Base-by-base conservation (phyloP, 176 grass and related monocot genomes). In the Musa acuminata region DNA sequence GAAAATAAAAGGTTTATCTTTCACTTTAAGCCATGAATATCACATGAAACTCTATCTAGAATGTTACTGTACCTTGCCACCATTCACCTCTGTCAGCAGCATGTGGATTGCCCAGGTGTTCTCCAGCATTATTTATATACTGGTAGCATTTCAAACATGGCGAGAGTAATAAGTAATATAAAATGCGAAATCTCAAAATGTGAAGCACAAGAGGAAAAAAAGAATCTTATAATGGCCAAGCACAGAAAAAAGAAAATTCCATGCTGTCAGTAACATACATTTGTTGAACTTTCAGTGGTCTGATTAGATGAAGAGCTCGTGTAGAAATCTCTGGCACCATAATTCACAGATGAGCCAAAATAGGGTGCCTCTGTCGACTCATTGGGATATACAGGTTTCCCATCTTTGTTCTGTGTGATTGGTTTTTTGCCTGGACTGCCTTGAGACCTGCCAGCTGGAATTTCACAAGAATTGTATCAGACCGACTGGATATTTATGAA, bases 301-400 rank as follows among this genome's bases (percentile, higher is more conserved):
- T 79, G 77, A 69, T 88, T 93, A 54, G 85, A 69, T 75, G 84
- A 54, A 91, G 90, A 82, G 77, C 69, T 77, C 1, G 82, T 82
- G 26, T 93, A 91, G 77, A 97, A 93, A n/a, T 93, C 94, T 79
- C 94, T 82, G 55, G 83, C 94, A 72, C 94, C 94, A 72, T 97
- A 97, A 81, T 93, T 75, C 76, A 91, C 87, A 13, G 94, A 93
- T 9, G 90, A 93, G 64, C 87, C 90, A 80, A 97, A 97, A 57
- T 91, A 93, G 22, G 94, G 81, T 0, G 94, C 87, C 76, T 85
- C 93, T 5, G 75, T 69, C 11, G 81, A 70, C 26, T 96, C 87
- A 73, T 63, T 77, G 13, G 72, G 51, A 50, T 75, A 58, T 7
- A 24, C 77, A 16, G 79, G 72, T 75, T 97, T 90, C 21, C 65